A percentile compares a stretch with the other conserved stretches of the same genome.
Evolutionary conservation across 768 basidiomycete genomes (phyloP).

Genomic region (Tubosaeta sp.): DNA sequence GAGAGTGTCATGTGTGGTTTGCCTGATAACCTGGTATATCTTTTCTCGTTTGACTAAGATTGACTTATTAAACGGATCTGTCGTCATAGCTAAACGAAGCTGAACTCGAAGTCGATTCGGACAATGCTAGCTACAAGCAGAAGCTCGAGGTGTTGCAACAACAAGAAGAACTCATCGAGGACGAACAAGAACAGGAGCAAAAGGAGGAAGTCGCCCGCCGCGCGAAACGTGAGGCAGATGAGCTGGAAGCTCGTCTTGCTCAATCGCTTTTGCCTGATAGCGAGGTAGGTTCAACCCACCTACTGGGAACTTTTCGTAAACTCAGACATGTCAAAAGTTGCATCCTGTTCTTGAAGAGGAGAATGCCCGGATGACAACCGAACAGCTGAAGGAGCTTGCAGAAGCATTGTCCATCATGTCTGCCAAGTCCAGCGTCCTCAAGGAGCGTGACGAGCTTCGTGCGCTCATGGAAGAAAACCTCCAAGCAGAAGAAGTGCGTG

Average conservation of each 20-base stretch:
- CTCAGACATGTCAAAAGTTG: conserved; percentile 39
- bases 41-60: too few species aligned
- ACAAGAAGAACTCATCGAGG: conserved; percentile 98
- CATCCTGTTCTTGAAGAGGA: conserved; percentile 57
- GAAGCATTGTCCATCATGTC: conserved; percentile 89
- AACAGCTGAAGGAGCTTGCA: conserved; percentile 90
- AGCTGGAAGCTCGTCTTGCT: conserved; percentile 73
- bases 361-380: conserved; percentile 94
- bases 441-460: conserved; percentile 90
- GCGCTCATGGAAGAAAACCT: conserved; percentile 93
- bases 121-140: conserved; percentile 94
- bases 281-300: conserved; percentile 60
- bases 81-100: conserved; percentile 85
- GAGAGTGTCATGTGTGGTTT: conserved; percentile 89
- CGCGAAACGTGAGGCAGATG: conserved; percentile 75
- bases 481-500: conserved; percentile 73
- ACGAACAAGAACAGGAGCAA: conserved; percentile 97
- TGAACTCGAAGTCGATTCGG: conserved; percentile 92
- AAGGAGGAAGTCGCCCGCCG: conserved; percentile 91
- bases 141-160: conserved; percentile 97
- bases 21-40: conserved; percentile 87
- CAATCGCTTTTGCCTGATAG: conserved; percentile 83
- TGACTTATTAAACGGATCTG: not conserved
- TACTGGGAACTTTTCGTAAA: not conserved
- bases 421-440: conserved; percentile 90